These are phyloP conservation scores for Pseudocercospora fuligena DNA, from an alignment of 2,329 filamentous ascomycete genomes.

Conservation along the genomic window DNA sequence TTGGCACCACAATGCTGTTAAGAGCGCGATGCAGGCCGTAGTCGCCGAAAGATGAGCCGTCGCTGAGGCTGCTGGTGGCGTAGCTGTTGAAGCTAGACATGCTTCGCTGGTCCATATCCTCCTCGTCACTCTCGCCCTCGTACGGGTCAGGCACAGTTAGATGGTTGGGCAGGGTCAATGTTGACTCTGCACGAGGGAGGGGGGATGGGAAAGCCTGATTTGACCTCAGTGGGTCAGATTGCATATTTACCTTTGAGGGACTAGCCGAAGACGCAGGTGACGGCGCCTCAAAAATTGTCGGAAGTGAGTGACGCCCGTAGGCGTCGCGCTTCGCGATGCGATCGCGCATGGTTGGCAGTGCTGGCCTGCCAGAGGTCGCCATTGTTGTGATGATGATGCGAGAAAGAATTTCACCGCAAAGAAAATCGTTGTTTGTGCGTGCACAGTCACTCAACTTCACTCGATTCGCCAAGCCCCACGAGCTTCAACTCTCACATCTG, in stretches of 20 bases:
- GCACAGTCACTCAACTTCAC: neutral
- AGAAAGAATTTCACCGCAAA: conserved; percentile 1
- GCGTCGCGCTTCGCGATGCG: neutral
- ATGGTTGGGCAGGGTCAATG: neutral
- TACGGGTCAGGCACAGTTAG: neutral
- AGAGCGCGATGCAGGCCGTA: conserved; percentile 21
- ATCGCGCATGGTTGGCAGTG: neutral
- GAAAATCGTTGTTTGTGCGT: neutral
- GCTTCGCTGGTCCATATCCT: neutral
- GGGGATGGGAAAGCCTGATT: neutral
- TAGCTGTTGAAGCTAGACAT: conserved; percentile 11
- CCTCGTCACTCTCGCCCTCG: neutral
- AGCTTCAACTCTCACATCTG: neutral
- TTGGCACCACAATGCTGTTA: conserved; percentile 13
- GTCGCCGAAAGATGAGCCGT: conserved; percentile 9
- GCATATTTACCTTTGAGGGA: neutral
- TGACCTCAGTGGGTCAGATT: neutral
- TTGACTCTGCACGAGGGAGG: neutral
- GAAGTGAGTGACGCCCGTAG: neutral
- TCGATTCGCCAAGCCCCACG: neutral
- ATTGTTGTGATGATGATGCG: neutral
- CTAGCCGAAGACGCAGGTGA: conserved; percentile 1
- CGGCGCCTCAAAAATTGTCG: neutral
- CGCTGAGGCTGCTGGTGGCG: conserved; percentile 18
- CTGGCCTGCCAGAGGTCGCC: neutral